A percentile compares a stretch with the other conserved stretches of the same genome.
phyloP scores from a whole-genome alignment of 208 protist species.

The Blechomonas ayalai region DNA sequence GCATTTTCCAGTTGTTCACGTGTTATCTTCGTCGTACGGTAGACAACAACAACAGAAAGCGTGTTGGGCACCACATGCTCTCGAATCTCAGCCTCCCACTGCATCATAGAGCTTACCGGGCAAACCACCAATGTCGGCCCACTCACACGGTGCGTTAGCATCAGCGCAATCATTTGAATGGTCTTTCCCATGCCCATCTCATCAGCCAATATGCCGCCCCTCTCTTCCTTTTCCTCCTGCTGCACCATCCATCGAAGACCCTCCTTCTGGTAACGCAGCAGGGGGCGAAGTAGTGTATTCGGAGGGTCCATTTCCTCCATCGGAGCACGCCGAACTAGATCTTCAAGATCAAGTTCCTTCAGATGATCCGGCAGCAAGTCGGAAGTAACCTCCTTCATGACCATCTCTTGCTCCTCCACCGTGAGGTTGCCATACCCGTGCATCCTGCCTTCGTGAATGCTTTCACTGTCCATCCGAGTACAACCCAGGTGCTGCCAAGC shows the following conservation, averaged over 20 bases:
- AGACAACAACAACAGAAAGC: conserved; percentile 76
- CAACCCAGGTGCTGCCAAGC: conserved; percentile 83
- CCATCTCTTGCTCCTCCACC: conserved; percentile 31
- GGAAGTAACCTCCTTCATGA: conserved; percentile 54
- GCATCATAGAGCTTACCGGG: conserved; percentile 89
- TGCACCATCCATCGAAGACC: conserved; percentile 81
- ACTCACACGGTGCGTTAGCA: conserved; percentile 60
- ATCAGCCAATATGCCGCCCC: conserved; percentile 96
- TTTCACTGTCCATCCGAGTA: conserved; percentile 28
- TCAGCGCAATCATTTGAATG: conserved; percentile 92
- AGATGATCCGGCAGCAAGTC: conserved; percentile 50
- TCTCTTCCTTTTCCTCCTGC: conserved; percentile 62
- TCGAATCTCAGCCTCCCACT: conserved; percentile 87
- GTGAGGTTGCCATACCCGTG: conserved; percentile 41
- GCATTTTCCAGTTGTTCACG: conserved; percentile 67
- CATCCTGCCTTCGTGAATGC: conserved; percentile 25
- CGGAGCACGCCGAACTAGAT: conserved; percentile 50
- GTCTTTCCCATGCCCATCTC: conserved; percentile 98
- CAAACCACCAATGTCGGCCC: conserved; percentile 87
- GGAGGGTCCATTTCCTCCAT: conserved; percentile 47
- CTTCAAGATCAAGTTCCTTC: conserved; percentile 74
- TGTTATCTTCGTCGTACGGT: conserved; percentile 37
- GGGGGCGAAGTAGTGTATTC: conserved; percentile 36
- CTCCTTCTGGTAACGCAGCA: conserved; percentile 84
- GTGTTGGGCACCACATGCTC: conserved; percentile 57